Evolutionary conservation across 2,329 filamentous ascomycete genomes (phyloP), one percentile per base, ranked within the genome.

Genomic region (Pestalotiopsis sp.): DNA sequence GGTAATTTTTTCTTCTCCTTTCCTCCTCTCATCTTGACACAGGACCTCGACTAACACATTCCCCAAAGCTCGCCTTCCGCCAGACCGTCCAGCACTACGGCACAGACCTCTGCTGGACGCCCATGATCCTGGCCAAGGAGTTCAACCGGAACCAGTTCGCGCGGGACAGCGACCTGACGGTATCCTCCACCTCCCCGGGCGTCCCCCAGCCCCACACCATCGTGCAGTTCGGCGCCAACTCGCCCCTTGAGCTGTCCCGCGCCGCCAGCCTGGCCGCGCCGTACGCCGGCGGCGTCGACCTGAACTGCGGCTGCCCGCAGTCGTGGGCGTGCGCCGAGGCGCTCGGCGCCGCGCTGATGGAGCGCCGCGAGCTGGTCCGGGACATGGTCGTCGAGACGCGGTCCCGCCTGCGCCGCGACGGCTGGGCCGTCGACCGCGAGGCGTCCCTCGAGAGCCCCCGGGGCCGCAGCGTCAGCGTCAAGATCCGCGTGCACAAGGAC

Each of bases 271-370:
- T 93, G 62, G 88, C 89, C 2, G 87, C 85, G 0, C 90, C 90
- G 1, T 88, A 82, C 75, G 87, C 88, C 66, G 86, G 86, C 73
- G 91, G 91, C 71, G 85, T 93, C 3, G 90, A 93, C 73, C 82
- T 93, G 56, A 93, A 93, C 80, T 93, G 91, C 77, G 91, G 91
- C 12, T 93, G 91, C 74, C 91, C 91, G 7, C 91, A 93, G 78
- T 87, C 87, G 5, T 93, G 91, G 91, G 91, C 91, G 0, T 91
- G 91, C 74, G 87, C 90, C 57, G 89, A 91, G 77, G 88, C 84
- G 1, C 83, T 93, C 3, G 91, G 91, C 4, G 91, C 91, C 4
- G 89, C 89, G n/a, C 81, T 93, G 41, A 92, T 93, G 90, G 84
- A 88, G 59, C 81, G 84, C 64, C 86, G 89, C 9, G 87, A 89